phyloP scores from a whole-genome alignment of 768 basidiomycete species.

The Rhizopogon vinicolor region DNA sequence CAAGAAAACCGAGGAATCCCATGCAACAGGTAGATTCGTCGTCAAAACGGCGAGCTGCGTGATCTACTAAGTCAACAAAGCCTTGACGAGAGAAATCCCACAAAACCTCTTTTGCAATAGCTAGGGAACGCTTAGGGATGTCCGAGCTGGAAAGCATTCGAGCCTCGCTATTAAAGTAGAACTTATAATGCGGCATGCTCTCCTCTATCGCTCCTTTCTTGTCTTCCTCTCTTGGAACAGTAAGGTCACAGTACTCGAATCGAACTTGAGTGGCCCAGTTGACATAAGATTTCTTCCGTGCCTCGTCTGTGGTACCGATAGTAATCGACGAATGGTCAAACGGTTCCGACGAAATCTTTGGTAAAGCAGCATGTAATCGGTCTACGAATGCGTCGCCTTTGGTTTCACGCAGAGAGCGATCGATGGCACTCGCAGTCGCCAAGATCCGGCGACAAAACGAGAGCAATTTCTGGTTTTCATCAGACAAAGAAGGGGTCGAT shows the following conservation, averaged over 20 bases:
- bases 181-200: constrained; percentile 70
- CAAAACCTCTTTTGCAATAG: constrained; percentile 91
- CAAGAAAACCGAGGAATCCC: constrained; percentile 92
- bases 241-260: constrained; percentile 92
- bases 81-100: not conserved
- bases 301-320: constrained; percentile 60
- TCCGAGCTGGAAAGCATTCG: constrained; percentile 80
- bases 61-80: constrained; percentile 9
- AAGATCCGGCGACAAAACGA: constrained; percentile 86
- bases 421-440: constrained; percentile 77
- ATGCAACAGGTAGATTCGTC: constrained; percentile 90
- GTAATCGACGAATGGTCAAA: constrained; percentile 32
- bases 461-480: constrained; percentile 76
- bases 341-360: constrained; percentile 58
- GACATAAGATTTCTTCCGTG: constrained; percentile 63
- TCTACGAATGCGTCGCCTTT: constrained; percentile 87
- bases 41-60: constrained; percentile 87
- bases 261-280: constrained; percentile 79
- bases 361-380: constrained; percentile 69
- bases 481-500: constrained; percentile 38
- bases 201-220: constrained; percentile 27
- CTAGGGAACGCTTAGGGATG: constrained; percentile 87
- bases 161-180: constrained; percentile 78
- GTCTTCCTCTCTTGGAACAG: constrained; percentile 33
- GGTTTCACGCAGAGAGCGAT: constrained; percentile 80